Percentiles rank a stretch among this genome's conserved stretches.
Evolutionary conservation across 768 basidiomycete species (phyloP).

Genomic region (Suillus clintonianus): DNA sequence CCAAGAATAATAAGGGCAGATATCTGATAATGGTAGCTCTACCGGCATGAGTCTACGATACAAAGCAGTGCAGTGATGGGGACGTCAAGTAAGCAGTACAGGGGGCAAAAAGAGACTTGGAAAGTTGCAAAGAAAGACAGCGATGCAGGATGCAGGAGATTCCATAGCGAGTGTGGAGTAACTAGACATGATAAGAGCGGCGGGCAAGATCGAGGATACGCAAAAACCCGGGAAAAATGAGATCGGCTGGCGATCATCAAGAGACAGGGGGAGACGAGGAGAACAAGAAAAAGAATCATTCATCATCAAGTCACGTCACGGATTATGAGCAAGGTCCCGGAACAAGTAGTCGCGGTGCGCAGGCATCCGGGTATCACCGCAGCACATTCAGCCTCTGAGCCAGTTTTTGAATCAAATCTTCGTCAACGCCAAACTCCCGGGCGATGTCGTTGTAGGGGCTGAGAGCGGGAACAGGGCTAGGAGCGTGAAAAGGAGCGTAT

Average conservation of each 20-base stretch:
- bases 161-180: conserved; percentile 28
- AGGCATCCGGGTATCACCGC: conserved; percentile 14
- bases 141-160: conserved; percentile 16
- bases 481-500: neutral
- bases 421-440: conserved; percentile 72
- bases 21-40: conserved; percentile 1
- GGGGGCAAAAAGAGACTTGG: conserved; percentile 9
- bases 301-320: conserved; percentile 20
- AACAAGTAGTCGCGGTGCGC: conserved; percentile 13
- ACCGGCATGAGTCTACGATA: conserved; percentile 24
- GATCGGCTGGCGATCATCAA: conserved; percentile 9
- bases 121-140: conserved; percentile 19
- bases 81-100: conserved; percentile 25
- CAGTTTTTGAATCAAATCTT: conserved; percentile 66
- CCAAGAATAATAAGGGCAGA: neutral
- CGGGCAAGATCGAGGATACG: conserved; percentile 18
- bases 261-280: conserved; percentile 8
- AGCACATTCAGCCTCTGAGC: conserved; percentile 52
- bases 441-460: conserved; percentile 56
- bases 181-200: conserved; percentile 12
- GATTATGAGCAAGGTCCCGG: neutral
- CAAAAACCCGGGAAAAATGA: conserved; percentile 9
- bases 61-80: conserved; percentile 22
- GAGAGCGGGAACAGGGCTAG: conserved; percentile 1
- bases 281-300: conserved; percentile 31